phyloP scores from a whole-genome alignment of 805 yeast species.

The Saccharomycopsis vini region DNA sequence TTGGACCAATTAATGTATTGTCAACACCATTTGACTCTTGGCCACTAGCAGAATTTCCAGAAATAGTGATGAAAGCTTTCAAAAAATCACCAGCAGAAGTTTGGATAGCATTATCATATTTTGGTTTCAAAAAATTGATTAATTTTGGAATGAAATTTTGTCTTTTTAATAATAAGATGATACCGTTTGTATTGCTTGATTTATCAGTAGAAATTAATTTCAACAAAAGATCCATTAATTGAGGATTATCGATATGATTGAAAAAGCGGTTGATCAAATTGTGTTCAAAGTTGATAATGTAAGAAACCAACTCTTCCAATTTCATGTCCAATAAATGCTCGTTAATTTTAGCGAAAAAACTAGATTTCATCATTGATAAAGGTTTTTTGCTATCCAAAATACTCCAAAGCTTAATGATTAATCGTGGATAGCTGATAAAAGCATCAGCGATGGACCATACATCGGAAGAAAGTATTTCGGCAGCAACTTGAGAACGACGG shows the following conservation, averaged over 20 bases:
- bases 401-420: slow-evolving; percentile 70
- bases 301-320: slow-evolving; percentile 60
- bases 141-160: slow-evolving; percentile 70
- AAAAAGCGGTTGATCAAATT: slow-evolving; percentile 72
- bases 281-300: slow-evolving; percentile 52
- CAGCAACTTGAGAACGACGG: slow-evolving; percentile 59
- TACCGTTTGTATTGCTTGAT: slow-evolving; percentile 81
- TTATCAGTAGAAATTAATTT: slow-evolving; percentile 90
- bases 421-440: slow-evolving; percentile 62
- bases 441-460: slow-evolving; percentile 92
- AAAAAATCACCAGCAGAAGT: slow-evolving; percentile 93
- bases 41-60: slow-evolving; percentile 86
- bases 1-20: slow-evolving; percentile 89
- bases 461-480: slow-evolving; percentile 84
- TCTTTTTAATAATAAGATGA: slow-evolving; percentile 62
- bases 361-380: slow-evolving; percentile 66
- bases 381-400: slow-evolving; percentile 62
- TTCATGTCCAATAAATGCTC: slow-evolving; percentile 86
- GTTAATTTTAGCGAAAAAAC: slow-evolving; percentile 84
- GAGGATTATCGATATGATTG: slow-evolving; percentile 84
- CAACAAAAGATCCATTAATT: slow-evolving; percentile 84
- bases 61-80: slow-evolving; percentile 86
- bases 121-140: slow-evolving; percentile 61
- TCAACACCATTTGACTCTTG: slow-evolving; percentile 73
- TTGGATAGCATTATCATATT: slow-evolving; percentile 55